Percentiles rank a stretch among this genome's conserved stretches.
phyloP scores from a whole-genome alignment of 2,329 filamentous ascomycete species.

The Cladosporium sp. region DNA sequence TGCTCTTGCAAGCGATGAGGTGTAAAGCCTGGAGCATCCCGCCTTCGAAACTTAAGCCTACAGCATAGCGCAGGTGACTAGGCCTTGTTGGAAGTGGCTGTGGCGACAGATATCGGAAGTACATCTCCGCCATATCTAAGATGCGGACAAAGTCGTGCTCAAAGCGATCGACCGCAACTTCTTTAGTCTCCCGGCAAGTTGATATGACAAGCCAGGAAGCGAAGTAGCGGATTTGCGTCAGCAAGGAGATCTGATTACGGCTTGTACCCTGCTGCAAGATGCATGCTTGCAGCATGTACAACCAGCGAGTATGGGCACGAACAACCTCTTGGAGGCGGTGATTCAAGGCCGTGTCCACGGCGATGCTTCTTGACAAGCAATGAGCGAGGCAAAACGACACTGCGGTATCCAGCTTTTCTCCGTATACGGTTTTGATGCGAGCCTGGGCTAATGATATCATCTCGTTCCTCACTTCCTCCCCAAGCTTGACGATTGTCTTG shows the following conservation, averaged over 20 bases:
- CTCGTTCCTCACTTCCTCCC: background rate
- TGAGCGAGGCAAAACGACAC: constrained; percentile 2
- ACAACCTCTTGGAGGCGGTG: background rate
- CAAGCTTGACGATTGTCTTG: background rate
- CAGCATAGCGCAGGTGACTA: background rate
- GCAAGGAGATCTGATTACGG: background rate
- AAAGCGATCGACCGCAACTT: constrained; percentile 7
- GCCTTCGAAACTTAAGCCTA: constrained; percentile 9
- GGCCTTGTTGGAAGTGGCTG: background rate
- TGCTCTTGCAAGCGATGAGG: constrained; percentile 15
- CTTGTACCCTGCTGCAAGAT: background rate
- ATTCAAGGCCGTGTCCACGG: background rate
- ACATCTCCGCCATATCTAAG: background rate
- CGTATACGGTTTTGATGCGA: background rate
- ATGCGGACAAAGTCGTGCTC: constrained; percentile 5
- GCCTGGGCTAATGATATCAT: background rate
- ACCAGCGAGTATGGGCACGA: background rate
- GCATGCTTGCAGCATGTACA: background rate
- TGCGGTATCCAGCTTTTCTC: background rate
- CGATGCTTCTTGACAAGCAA: constrained; percentile 10
- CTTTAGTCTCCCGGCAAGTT: constrained; percentile 8
- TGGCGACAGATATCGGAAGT: background rate
- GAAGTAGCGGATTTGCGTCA: constrained; percentile 18
- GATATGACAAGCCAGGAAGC: constrained; percentile 13
- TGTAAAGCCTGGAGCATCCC: constrained; percentile 8